Evolutionary conservation across 2,329 filamentous ascomycete genomes (phyloP).

Genomic region (Pestalotiopsis sp.): DNA sequence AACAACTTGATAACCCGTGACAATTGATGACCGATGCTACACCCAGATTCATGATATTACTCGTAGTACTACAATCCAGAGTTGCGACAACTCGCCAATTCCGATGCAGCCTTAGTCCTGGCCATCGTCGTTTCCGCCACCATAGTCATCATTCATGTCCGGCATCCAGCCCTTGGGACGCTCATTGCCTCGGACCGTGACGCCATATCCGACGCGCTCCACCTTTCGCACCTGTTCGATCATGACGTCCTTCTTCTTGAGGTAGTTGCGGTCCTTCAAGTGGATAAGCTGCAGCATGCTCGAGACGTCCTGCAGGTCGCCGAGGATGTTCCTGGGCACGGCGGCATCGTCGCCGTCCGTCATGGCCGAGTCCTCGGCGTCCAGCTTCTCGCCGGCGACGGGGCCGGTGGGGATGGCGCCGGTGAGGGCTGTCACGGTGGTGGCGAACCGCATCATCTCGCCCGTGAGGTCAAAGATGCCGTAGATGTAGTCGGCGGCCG

Average conservation of each 20-base stretch:
- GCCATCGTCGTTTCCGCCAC: slow-evolving; percentile 3
- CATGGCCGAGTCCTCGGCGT: slow-evolving; percentile 56
- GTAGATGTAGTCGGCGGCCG: slow-evolving; percentile 83
- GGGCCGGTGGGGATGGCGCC: slow-evolving; percentile 53
- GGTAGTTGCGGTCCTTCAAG: slow-evolving; percentile 58
- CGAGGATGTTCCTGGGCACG: slow-evolving; percentile 64
- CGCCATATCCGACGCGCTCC: slow-evolving; percentile 85
- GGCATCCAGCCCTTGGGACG: slow-evolving; percentile 33
- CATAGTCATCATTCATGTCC: slow-evolving; percentile 12
- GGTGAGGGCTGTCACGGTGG: slow-evolving; percentile 80
- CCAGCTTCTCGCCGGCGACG: slow-evolving; percentile 21
- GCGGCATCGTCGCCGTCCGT: slow-evolving; percentile 29
- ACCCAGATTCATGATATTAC: not conserved
- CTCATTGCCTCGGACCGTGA: slow-evolving; percentile 69
- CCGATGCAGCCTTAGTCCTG: not conserved
- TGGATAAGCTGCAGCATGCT: slow-evolving; percentile 77
- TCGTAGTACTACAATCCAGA: not conserved
- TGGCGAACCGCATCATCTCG: slow-evolving; percentile 96
- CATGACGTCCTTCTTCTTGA: slow-evolving; percentile 86
- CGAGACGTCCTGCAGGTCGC: slow-evolving; percentile 79
- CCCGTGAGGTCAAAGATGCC: slow-evolving; percentile 93
- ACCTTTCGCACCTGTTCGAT: slow-evolving; percentile 90
- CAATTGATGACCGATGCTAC: too few species aligned
- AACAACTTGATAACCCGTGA: too few species aligned
- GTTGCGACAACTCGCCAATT: not conserved